Percentiles rank a stretch among this genome's conserved stretches.
Conservation (phyloP, 441 rosid species). For the Gossypium gossypioides region DNA sequence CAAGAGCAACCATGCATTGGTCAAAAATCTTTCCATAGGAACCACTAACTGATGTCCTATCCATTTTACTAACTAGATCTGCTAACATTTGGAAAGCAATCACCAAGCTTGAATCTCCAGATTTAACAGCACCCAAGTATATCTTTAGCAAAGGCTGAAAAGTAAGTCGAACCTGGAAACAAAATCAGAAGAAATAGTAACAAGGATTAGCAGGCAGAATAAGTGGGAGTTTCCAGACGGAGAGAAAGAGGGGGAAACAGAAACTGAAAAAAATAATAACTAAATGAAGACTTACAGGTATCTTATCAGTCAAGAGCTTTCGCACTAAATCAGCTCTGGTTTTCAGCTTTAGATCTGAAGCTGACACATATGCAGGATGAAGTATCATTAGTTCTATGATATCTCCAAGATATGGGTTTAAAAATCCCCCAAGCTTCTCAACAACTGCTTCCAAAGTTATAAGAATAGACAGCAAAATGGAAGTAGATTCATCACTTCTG, state of each 20-base stretch:
- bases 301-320: slow-evolving; percentile 57
- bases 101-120: slow-evolving; percentile 70
- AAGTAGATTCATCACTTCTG: slow-evolving; percentile 23
- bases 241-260: neutral
- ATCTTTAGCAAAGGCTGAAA: slow-evolving; percentile 69
- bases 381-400: slow-evolving; percentile 58
- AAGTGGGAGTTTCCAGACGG: neutral
- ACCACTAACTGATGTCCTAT: slow-evolving; percentile 57
- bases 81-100: slow-evolving; percentile 74
- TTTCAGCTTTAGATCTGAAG: slow-evolving; percentile 54
- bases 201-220: neutral
- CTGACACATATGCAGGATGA: slow-evolving; percentile 45
- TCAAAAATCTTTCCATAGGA: slow-evolving; percentile 63
- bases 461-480: slow-evolving; percentile 57
- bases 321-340: slow-evolving; percentile 60
- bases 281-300: slow-evolving; percentile 56
- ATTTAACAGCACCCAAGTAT: slow-evolving; percentile 50
- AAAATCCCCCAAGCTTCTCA: slow-evolving; percentile 87
- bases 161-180: slow-evolving; percentile 72
- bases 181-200: slow-evolving; percentile 12
- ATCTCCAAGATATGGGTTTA: slow-evolving; percentile 80
- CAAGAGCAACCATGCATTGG: slow-evolving; percentile 75
- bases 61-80: slow-evolving; percentile 59
- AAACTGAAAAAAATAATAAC: neutral
- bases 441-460: slow-evolving; percentile 69